Evolutionary conservation across 2,329 filamentous ascomycete species (phyloP), one percentile per base, ranked within the genome.

Genomic region (Juglanconis juglandina): DNA sequence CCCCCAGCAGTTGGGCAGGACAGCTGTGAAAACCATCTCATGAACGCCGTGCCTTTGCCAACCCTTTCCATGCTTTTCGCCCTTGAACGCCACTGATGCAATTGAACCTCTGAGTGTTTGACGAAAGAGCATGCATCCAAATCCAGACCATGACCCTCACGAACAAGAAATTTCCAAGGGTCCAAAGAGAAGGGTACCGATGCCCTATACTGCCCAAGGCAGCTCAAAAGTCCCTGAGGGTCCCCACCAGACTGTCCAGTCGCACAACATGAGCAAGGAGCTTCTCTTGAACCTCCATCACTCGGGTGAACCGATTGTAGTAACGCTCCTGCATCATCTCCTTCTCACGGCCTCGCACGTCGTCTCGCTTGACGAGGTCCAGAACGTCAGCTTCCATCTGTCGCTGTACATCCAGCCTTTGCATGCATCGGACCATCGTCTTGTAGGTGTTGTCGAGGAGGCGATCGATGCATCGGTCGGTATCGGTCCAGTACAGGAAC

Each of bases 401-500:
- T 44, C 90, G 85, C 73, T 97, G 91, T 34, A 90, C 85, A 41
- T 87, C 84, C 32, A 96, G 82, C 32, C 92, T 88, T 72, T 96
- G 91, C 53, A 97, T 73, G 64, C 89, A 90, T 59, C 93, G 86
- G 14, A 92, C 83, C 90, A 98, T 96, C 34, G 88, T 84, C 73
- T 96, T 96, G 79, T 96, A 98, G 0, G 89, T 85, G 62, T 91
- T 88, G 64, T 96, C 89, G 10, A 96, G 75, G 1, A 96, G 77
- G 63, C 89, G 84, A 24, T 83, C 81, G 53, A 87, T 79, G 6
- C 89, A 88, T 51, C 90, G 85, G 50, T 92, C 86, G 10, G 84
- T 79, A 70, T 98, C 93, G 73, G 92, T 96, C 79, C 87, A 96
- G 88, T 93, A 97, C 59, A 98, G 85, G 72, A 93, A 98, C 32